Evolutionary conservation across 371 early-diverging fungal genomes (phyloP), one percentile per base, ranked within the genome.

Genomic region (Coemansia sp.): DNA sequence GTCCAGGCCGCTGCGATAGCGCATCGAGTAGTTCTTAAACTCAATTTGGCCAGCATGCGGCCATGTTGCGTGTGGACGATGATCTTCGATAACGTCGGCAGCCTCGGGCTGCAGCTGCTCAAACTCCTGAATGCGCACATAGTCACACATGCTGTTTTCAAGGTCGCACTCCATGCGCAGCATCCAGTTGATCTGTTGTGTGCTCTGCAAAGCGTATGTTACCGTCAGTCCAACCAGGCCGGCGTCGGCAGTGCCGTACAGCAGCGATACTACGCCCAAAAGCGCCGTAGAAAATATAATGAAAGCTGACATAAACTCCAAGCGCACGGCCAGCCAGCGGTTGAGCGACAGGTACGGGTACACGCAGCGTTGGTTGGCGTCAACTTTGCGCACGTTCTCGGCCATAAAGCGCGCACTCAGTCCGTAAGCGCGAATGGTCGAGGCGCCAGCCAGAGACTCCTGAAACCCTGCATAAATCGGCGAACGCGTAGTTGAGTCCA

Each of bases 111-210:
- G 54, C 31, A 83, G 57, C 14, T 73, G 53, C 61, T 51, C 18
- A 42, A 64, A 69, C 80, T 98, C 95, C 59, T 89, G 82, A 61
- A 93, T 84, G 52, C 95, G 90, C 77, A 93, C 95, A 45, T 94
- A 89, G 6, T 94, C 82, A 2, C 91, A 89, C 66, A 95, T 87
- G 45, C 90, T 89, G 62, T 86, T 90, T 79, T 82, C 85, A 3
- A 90, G 83, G 60, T 89, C 90, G 62, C 85, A 84, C 7, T 77
- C 84, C 68, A 83, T 84, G 13, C 97, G 85, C 26, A 96, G 88
- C 64, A 87, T 84, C 90, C 93, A 94, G 62, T 92, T 93, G 22
- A 98, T 79, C 13, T 89, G 85, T 66, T 91, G 90, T 0, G 94
- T 94, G 13, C 93, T 59, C 16, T 81, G 85, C 40, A 95, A 72